A percentile compares a stretch with the other conserved stretches of the same genome.
These are phyloP conservation scores for Pilobolus umbonatus DNA, from an alignment of 192 early-diverging fungal genomes.

Conservation along the genomic window DNA sequence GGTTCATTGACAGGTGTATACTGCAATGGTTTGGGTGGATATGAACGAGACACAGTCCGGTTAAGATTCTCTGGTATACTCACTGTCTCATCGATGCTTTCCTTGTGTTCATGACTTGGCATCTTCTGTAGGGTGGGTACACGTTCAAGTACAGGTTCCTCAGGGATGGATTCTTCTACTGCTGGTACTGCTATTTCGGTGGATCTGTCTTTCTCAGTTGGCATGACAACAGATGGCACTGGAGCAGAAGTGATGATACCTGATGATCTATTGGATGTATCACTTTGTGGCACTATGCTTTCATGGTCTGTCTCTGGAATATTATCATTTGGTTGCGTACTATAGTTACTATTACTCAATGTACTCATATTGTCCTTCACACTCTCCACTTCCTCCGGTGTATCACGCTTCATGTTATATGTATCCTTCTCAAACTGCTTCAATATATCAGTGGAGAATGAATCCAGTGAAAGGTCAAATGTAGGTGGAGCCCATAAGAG, in stretches of 20 bases:
- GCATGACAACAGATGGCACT: neutral
- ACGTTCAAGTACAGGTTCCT: too few species aligned
- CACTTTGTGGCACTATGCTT: neutral
- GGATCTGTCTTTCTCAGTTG: neutral
- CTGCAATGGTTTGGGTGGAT: constrained; percentile 11
- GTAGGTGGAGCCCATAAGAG: constrained; percentile 9
- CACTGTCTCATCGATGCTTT: too few species aligned
- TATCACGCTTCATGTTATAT: neutral
- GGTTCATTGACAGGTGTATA: constrained; percentile 9
- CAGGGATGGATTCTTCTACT: too few species aligned
- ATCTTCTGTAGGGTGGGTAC: too few species aligned
- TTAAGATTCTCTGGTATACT: too few species aligned
- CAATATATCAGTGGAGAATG: constrained; percentile 3
- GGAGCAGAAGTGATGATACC: neutral
- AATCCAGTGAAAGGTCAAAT: constrained; percentile 7
- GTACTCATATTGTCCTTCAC: neutral
- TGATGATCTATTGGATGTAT: neutral
- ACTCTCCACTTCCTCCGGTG: neutral
- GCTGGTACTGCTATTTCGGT: too few species aligned
- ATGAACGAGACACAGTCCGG: constrained; percentile 2
- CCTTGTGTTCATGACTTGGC: too few species aligned
- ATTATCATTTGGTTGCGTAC: neutral
- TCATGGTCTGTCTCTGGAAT: neutral
- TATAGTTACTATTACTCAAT: too few species aligned
- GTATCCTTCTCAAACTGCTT: constrained; percentile 8